These are phyloP conservation scores for Penicillium verrucosum DNA, from an alignment of 2,329 filamentous ascomycete genomes.

Conservation along the genomic window DNA sequence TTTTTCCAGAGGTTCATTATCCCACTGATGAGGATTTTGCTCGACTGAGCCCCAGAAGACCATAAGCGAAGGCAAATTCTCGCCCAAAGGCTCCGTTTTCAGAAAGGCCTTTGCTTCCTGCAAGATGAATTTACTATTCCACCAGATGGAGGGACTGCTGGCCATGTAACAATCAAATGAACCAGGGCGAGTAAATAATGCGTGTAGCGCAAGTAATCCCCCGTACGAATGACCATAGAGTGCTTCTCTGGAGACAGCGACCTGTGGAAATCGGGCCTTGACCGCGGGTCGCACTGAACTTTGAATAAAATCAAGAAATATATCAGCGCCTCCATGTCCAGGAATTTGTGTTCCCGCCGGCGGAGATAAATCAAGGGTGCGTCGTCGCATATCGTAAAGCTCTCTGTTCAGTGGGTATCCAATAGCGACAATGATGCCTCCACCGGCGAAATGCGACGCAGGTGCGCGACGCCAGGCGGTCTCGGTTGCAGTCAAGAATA, in stretches of 20 bases:
- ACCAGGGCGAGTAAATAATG: constrained; percentile 42
- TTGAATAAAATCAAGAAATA: constrained; percentile 15
- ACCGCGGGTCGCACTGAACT: constrained; percentile 5
- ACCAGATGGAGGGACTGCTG: constrained; percentile 51
- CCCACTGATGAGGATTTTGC: constrained; percentile 28
- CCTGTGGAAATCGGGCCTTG: constrained; percentile 5
- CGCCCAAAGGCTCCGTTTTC: constrained; percentile 9
- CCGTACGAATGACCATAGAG: constrained; percentile 53
- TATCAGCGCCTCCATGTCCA: constrained; percentile 7
- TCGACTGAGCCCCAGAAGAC: constrained; percentile 32
- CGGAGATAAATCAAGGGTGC: constrained; percentile 12
- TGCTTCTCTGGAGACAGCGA: constrained; percentile 38
- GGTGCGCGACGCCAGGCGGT: constrained; percentile 19
- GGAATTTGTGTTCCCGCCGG: not conserved
- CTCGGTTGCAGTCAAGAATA: constrained; percentile 25
- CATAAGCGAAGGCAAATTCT: constrained; percentile 26
- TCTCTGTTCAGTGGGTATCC: constrained; percentile 18
- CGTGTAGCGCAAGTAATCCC: constrained; percentile 49
- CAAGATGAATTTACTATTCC: constrained; percentile 45
- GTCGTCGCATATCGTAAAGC: constrained; percentile 8
- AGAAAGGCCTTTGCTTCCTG: constrained; percentile 32
- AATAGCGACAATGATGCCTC: constrained; percentile 23
- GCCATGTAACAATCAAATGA: constrained; percentile 48
- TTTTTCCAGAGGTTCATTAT: constrained; percentile 32
- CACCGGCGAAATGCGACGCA: constrained; percentile 13